phyloP scores from a whole-genome alignment of 495 filamentous ascomycete species.

The Platismatia glauca region DNA sequence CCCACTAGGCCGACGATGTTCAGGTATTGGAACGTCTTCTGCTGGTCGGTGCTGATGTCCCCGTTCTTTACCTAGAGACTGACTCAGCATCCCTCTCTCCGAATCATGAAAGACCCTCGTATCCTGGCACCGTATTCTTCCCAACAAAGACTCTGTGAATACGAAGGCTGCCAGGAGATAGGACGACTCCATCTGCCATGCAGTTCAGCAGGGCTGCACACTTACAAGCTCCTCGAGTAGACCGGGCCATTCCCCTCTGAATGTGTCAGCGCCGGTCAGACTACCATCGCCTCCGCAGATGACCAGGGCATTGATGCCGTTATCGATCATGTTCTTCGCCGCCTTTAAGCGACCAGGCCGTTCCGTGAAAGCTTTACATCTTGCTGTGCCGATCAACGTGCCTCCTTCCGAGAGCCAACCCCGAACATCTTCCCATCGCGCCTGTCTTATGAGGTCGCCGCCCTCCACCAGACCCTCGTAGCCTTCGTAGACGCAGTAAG shows the following conservation, averaged over 20 bases:
- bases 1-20: slow-evolving; percentile 96
- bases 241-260: slow-evolving; percentile 82
- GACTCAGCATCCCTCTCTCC: neutral
- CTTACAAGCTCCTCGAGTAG: slow-evolving; percentile 72
- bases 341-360: slow-evolving; percentile 70
- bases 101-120: neutral
- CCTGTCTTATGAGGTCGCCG: slow-evolving; percentile 74
- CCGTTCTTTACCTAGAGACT: neutral
- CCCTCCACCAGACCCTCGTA: slow-evolving; percentile 93
- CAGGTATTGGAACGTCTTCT: slow-evolving; percentile 63
- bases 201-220: neutral
- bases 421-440: slow-evolving; percentile 91
- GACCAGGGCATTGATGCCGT: slow-evolving; percentile 91
- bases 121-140: neutral
- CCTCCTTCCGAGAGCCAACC: slow-evolving; percentile 92
- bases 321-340: slow-evolving; percentile 85
- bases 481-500: slow-evolving; percentile 87
- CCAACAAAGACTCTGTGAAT: neutral
- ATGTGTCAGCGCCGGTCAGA: slow-evolving; percentile 91
- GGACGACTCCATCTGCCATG: neutral
- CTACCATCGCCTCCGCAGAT: slow-evolving; percentile 97
- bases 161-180: neutral
- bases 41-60: slow-evolving; percentile 53
- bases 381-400: slow-evolving; percentile 91
- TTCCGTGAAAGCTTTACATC: slow-evolving; percentile 83